Conservation (phyloP, 2,329 filamentous ascomycete species). For the Fusarium lateritium region DNA sequence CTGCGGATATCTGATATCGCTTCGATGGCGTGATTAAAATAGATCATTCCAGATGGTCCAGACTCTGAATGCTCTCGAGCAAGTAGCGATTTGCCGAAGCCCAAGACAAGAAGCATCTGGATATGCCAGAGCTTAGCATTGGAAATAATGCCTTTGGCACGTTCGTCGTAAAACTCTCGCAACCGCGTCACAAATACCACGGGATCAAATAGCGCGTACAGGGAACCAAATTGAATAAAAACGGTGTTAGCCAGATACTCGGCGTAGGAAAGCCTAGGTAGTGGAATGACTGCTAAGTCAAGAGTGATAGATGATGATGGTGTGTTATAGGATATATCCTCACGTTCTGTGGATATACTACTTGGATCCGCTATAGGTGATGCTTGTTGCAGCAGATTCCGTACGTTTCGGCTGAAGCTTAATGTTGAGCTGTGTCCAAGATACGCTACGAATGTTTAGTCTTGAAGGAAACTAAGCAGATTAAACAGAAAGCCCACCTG, state of each 20-base stretch:
- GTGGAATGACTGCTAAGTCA: constrained; percentile 23
- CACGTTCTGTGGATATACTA: constrained; percentile 30
- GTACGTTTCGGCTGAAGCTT: constrained; percentile 40
- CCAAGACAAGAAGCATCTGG: constrained; percentile 39
- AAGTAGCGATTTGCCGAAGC: constrained; percentile 39
- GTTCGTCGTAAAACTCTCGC: constrained; percentile 29
- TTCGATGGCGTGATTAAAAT: constrained; percentile 35
- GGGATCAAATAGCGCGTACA: constrained; percentile 35
- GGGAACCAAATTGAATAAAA: constrained; percentile 34
- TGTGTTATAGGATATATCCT: constrained; percentile 36
- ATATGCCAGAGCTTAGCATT: constrained; percentile 36
- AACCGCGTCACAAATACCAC: constrained; percentile 20
- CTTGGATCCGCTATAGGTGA: constrained; percentile 25
- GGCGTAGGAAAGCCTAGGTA: constrained; percentile 34
- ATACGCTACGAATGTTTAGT: constrained; percentile 20
- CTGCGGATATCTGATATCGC: constrained; percentile 39
- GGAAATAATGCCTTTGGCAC: neutral
- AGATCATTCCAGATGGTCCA: constrained; percentile 38
- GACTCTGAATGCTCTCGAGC: constrained; percentile 39
- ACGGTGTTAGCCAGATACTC: constrained; percentile 40
- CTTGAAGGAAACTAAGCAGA: neutral
- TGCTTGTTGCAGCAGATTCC: constrained; percentile 39
- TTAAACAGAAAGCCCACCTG: constrained; percentile 9
- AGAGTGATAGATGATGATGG: constrained; percentile 27
- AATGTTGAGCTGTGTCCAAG: constrained; percentile 42